Conservation (phyloP, 441 rosid genomes). For the Populus hybrid region DNA sequence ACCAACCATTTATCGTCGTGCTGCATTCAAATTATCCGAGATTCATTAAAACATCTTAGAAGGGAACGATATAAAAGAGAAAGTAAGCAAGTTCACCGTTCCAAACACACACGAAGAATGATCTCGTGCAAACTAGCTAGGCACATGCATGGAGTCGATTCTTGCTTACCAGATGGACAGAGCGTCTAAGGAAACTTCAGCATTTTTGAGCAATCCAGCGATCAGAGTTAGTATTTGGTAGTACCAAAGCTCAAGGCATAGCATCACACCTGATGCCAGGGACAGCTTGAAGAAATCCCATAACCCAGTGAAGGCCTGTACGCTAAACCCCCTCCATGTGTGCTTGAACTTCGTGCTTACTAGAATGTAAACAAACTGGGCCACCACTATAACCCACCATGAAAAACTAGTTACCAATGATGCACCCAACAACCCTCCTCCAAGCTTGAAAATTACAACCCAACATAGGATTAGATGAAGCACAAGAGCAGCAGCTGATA, state of each 20-base stretch:
- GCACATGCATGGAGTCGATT: too few species aligned
- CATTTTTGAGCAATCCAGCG: slow-evolving; percentile 39
- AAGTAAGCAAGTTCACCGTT: too few species aligned
- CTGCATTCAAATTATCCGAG: too few species aligned
- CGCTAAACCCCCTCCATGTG: slow-evolving; percentile 18
- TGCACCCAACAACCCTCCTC: slow-evolving; percentile 44
- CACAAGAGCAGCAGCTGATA: slow-evolving; percentile 30
- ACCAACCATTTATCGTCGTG: too few species aligned
- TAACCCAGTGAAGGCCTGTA: slow-evolving; percentile 39
- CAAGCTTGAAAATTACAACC: slow-evolving; percentile 36
- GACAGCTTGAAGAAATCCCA: slow-evolving; percentile 39
- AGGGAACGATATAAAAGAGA: too few species aligned
- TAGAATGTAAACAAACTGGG: slow-evolving; percentile 41
- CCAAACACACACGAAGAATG: too few species aligned
- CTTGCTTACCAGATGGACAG: slow-evolving; percentile 34
- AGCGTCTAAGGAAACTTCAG: slow-evolving; percentile 42
- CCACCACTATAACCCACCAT: slow-evolving; percentile 52
- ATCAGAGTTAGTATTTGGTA: slow-evolving; percentile 36
- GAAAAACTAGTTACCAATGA: slow-evolving; percentile 40
- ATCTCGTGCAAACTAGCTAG: too few species aligned
- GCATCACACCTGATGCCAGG: slow-evolving; percentile 42
- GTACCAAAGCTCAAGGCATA: slow-evolving; percentile 45
- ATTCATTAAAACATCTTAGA: too few species aligned
- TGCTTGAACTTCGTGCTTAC: not conserved
- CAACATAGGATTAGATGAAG: slow-evolving; percentile 38